Conservation (phyloP, 1,284 basidiomycete species). For the Ceratobasidium sp. region DNA sequence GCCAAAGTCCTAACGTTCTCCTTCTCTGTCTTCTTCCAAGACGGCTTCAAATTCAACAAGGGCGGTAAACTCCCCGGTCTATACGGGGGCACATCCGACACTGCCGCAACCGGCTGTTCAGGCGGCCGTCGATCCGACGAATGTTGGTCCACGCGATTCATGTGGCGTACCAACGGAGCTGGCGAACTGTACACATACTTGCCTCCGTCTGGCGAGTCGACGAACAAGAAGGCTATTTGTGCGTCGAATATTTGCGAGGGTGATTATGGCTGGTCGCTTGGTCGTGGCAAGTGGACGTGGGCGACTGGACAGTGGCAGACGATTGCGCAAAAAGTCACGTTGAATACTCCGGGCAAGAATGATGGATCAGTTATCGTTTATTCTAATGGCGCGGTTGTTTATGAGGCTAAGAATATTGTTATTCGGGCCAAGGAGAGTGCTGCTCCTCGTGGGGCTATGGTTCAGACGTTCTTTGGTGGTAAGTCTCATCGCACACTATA, state of each 20-base stretch:
- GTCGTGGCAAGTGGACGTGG: constrained; percentile 59
- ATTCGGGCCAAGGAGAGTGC: constrained; percentile 54
- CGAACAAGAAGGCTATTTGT: constrained; percentile 50
- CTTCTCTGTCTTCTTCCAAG: constrained; percentile 64
- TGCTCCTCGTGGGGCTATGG: constrained; percentile 63
- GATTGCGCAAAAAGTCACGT: constrained; percentile 64
- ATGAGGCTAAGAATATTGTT: constrained; percentile 54
- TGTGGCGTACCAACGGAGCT: constrained; percentile 57
- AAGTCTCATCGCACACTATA: too few species aligned
- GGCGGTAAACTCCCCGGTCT: constrained; percentile 72
- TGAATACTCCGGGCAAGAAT: constrained; percentile 59
- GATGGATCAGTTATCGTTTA: constrained; percentile 45
- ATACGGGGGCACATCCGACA: constrained; percentile 50
- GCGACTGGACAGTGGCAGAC: constrained; percentile 60
- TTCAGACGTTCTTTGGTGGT: constrained; percentile 73
- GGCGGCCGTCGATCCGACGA: constrained; percentile 62
- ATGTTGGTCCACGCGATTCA: constrained; percentile 65
- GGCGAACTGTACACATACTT: constrained; percentile 68
- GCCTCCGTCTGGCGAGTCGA: constrained; percentile 56
- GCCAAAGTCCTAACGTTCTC: constrained; percentile 59
- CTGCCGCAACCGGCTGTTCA: constrained; percentile 62
- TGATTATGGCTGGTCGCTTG: constrained; percentile 67
- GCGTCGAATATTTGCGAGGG: constrained; percentile 57
- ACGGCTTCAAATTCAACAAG: constrained; percentile 61
- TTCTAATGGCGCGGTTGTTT: constrained; percentile 57